Evolutionary conservation across 2,329 filamentous ascomycete genomes (phyloP).

Genomic region (Hymenoscyphus salicellus): DNA sequence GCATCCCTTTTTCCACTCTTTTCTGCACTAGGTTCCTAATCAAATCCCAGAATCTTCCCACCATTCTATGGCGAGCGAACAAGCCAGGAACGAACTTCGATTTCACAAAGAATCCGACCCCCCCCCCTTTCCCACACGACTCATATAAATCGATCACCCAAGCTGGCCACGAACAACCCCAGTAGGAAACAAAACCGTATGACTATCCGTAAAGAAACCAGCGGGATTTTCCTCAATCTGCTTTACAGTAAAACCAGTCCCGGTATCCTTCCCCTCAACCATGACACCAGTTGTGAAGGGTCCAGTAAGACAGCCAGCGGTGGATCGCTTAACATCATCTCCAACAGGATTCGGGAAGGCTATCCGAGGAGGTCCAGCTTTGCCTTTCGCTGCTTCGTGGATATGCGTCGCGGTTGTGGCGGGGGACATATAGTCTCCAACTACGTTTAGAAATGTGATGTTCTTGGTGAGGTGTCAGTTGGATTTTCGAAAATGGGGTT

Average conservation of each 20-base stretch:
- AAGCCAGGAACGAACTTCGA: too few species aligned
- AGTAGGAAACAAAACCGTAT: slow-evolving; percentile 8
- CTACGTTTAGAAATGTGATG: slow-evolving; percentile 13
- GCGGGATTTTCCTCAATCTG: slow-evolving; percentile 13
- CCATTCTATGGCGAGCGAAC: too few species aligned
- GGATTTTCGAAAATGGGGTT: neutral
- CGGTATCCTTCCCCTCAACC: slow-evolving; percentile 9
- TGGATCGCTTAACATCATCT: slow-evolving; percentile 5
- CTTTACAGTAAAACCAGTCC: slow-evolving; percentile 9
- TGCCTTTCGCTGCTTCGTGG: slow-evolving; percentile 11
- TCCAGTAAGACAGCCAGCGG: slow-evolving; percentile 14
- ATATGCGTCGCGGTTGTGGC: slow-evolving; percentile 16
- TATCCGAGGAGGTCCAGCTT: slow-evolving; percentile 10
- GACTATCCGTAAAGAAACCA: slow-evolving; percentile 14
- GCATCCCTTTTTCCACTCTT: too few species aligned
- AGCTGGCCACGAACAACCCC: slow-evolving; percentile 12
- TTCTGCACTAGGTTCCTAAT: too few species aligned
- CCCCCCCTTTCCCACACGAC: too few species aligned
- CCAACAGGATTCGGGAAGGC: slow-evolving; percentile 14
- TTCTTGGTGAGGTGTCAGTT: neutral
- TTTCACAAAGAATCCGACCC: too few species aligned
- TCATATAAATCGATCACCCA: too few species aligned
- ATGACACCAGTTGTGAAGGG: slow-evolving; percentile 12
- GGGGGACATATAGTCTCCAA: slow-evolving; percentile 11
- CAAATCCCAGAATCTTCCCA: too few species aligned